Conservation (phyloP, 768 basidiomycete genomes). For the Tremella mesenterica region DNA sequence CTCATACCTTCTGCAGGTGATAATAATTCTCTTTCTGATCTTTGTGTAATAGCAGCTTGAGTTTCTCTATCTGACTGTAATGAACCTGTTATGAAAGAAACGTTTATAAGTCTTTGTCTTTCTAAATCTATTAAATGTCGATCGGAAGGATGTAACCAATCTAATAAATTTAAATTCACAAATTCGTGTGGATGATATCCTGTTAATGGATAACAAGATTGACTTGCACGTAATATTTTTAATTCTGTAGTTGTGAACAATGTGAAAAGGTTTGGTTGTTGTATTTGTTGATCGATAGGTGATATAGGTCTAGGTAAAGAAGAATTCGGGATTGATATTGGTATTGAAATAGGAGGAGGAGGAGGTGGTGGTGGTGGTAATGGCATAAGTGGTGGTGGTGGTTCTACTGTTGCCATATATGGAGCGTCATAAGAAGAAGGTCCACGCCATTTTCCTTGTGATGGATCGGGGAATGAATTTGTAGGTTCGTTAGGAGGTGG, state of each 20-base stretch:
- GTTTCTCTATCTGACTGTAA: slow-evolving; percentile 19
- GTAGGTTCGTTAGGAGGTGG: slow-evolving; percentile 1
- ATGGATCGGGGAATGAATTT: no score
- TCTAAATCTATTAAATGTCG: slow-evolving; percentile 21
- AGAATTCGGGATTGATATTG: no score
- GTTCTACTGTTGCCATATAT: slow-evolving; percentile 7
- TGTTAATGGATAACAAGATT: slow-evolving; percentile 20
- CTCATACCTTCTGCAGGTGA: slow-evolving; percentile 38
- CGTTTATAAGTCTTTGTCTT: slow-evolving; percentile 15
- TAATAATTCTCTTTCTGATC: slow-evolving; percentile 20
- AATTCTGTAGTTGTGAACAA: slow-evolving; percentile 36
- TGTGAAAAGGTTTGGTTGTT: slow-evolving; percentile 25
- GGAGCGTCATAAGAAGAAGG: slow-evolving; percentile 12
- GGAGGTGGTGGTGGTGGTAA: slow-evolving; percentile 6
- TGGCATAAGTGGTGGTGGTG: slow-evolving; percentile 7
- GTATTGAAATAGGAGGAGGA: background rate
- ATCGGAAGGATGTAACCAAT: slow-evolving; percentile 34
- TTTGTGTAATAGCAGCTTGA: slow-evolving; percentile 20
- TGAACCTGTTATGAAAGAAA: slow-evolving; percentile 13
- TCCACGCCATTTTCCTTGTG: slow-evolving; percentile 15
- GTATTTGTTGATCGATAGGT: no score
- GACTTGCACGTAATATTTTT: slow-evolving; percentile 24
- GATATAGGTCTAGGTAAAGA: background rate
- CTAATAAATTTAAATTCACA: slow-evolving; percentile 24
- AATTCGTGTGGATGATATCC: slow-evolving; percentile 35